Percentiles rank a stretch among this genome's conserved stretches.
phyloP scores from a whole-genome alignment of 2,329 filamentous ascomycete genomes.

The Ophiostoma piceae region DNA sequence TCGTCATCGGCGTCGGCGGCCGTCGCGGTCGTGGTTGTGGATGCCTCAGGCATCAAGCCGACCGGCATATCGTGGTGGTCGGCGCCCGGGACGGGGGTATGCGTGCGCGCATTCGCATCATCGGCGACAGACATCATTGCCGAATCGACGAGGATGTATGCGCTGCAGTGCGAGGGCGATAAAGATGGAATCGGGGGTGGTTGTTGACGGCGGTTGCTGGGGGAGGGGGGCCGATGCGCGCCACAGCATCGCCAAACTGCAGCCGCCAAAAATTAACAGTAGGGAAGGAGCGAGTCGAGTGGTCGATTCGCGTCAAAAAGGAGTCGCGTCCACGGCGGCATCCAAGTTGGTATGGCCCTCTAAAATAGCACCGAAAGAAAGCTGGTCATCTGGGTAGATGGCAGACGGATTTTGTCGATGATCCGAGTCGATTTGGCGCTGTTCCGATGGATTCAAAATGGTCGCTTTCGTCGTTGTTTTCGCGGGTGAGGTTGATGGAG shows the following conservation, averaged over 20 bases:
- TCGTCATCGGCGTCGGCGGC: conserved; percentile 58
- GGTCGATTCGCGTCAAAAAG: conserved; percentile 31
- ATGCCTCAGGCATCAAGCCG: conserved; percentile 53
- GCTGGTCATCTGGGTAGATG: conserved; percentile 52
- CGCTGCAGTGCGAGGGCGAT: not conserved
- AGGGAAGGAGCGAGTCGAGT: conserved; percentile 28
- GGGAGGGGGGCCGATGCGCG: conserved; percentile 12
- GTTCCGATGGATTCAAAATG: conserved; percentile 49
- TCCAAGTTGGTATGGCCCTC: conserved; percentile 41
- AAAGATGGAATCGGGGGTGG: not conserved
- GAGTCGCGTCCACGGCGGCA: conserved; percentile 48
- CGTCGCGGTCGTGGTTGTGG: conserved; percentile 28
- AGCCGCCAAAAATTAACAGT: conserved; percentile 18
- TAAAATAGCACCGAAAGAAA: conserved; percentile 48
- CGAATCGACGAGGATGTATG: conserved; percentile 33
- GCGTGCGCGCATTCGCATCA: conserved; percentile 51
- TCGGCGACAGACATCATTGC: conserved; percentile 54
- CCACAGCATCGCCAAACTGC: conserved; percentile 22
- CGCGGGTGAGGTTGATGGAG: conserved; percentile 28
- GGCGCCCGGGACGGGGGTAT: conserved; percentile 40
- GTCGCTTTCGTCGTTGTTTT: conserved; percentile 38
- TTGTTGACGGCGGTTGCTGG: conserved; percentile 8
- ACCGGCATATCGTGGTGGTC: conserved; percentile 42
- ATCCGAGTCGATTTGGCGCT: conserved; percentile 40
- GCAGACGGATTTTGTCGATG: conserved; percentile 37